Evolutionary conservation across 192 early-diverging fungal species (phyloP).

Genomic region (Diversispora epigaea): DNA sequence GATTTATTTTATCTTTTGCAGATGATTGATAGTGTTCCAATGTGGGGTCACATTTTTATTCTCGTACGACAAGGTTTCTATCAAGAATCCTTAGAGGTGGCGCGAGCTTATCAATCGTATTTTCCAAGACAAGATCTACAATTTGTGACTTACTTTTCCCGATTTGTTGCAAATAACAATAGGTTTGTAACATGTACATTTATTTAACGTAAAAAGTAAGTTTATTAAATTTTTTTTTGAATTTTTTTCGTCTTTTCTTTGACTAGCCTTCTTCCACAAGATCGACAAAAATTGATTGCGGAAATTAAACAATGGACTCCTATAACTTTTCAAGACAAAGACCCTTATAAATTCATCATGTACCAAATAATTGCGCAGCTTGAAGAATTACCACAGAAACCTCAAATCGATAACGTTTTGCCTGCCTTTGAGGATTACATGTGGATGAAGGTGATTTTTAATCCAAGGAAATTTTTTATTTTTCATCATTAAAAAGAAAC

Average conservation of each 20-base stretch:
- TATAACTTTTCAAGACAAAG: conserved; percentile 52
- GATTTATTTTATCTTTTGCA: neutral
- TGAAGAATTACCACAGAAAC: conserved; percentile 58
- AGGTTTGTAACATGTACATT: conserved; percentile 5
- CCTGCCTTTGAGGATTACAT: conserved; percentile 89
- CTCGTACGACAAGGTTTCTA: conserved; percentile 75
- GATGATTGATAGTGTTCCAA: conserved; percentile 55
- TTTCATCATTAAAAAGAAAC: neutral
- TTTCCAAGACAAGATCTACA: conserved; percentile 61
- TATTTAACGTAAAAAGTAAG: neutral
- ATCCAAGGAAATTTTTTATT: conserved; percentile 4
- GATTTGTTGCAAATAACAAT: conserved; percentile 55
- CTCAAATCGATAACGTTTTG: conserved; percentile 64
- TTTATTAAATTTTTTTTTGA: neutral
- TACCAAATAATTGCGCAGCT: conserved; percentile 90
- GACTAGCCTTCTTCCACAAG: conserved; percentile 45
- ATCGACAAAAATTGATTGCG: conserved; percentile 57
- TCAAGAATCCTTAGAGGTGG: conserved; percentile 69
- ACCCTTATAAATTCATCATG: conserved; percentile 91
- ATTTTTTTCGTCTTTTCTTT: conserved; percentile 16
- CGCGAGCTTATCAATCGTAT: conserved; percentile 52
- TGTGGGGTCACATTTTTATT: conserved; percentile 88
- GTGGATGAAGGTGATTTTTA: conserved; percentile 72
- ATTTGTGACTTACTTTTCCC: conserved; percentile 71
- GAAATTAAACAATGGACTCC: conserved; percentile 55